Percentiles rank a stretch among this genome's conserved stretches.
These are phyloP conservation scores for Fusarium sp. DNA, from an alignment of 2,329 filamentous ascomycete genomes.

Conservation along the genomic window DNA sequence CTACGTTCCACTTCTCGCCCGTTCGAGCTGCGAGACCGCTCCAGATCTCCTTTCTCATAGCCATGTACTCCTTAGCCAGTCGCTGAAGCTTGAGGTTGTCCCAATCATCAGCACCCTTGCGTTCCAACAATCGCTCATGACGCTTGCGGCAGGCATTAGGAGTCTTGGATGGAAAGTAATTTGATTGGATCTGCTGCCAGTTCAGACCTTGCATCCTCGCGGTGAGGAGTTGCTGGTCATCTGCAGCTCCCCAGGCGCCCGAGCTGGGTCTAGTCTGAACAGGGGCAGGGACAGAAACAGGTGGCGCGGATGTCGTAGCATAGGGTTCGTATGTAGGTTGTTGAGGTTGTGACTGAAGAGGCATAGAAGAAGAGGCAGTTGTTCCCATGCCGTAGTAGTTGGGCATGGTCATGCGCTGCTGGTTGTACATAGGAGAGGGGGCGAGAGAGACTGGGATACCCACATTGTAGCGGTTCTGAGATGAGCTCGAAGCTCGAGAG, in stretches of 20 bases:
- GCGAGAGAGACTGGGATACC: conserved; percentile 51
- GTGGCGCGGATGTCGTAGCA: conserved; percentile 43
- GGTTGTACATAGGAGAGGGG: conserved; percentile 53
- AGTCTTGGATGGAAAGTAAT: conserved; percentile 79
- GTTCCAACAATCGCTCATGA: conserved; percentile 84
- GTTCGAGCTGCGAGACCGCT: conserved; percentile 72
- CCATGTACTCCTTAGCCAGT: conserved; percentile 81
- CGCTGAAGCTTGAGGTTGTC: conserved; percentile 77
- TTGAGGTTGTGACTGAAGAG: conserved; percentile 45
- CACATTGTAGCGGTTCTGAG: conserved; percentile 43
- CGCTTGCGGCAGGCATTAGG: conserved; percentile 89
- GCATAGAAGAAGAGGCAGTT: conserved; percentile 44
- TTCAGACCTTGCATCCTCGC: conserved; percentile 80
- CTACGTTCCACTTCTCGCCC: conserved; percentile 83
- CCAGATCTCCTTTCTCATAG: conserved; percentile 84
- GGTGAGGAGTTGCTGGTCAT: conserved; percentile 76
- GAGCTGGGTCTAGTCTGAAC: conserved; percentile 65
- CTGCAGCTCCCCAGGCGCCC: conserved; percentile 75
- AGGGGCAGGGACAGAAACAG: conserved; percentile 50
- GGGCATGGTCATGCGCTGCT: conserved; percentile 52
- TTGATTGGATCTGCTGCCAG: conserved; percentile 81
- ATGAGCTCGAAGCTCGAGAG: conserved; percentile 50
- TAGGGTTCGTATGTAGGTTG: conserved; percentile 52
- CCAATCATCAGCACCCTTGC: conserved; percentile 78
- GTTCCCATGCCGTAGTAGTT: conserved; percentile 52